These are phyloP conservation scores for Leucaena leucocephala DNA, from an alignment of 306 rosid species.

Conservation along the genomic window DNA sequence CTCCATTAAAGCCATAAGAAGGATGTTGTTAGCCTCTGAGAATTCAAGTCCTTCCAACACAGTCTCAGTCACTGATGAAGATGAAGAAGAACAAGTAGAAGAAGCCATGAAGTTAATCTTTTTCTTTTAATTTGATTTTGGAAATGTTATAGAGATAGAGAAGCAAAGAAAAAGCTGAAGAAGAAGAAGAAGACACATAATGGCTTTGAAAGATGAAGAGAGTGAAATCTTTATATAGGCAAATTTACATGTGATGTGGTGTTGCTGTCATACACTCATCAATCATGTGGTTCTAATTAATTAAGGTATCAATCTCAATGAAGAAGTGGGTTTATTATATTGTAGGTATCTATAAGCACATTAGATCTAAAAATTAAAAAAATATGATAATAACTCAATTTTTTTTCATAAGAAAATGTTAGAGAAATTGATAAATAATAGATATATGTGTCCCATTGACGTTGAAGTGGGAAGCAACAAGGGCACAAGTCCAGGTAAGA, in stretches of 20 bases:
- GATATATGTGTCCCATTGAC: background rate
- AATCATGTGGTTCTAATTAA: background rate
- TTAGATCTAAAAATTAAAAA: background rate
- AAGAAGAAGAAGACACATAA: background rate
- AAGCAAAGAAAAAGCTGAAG: background rate
- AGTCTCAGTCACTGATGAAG: slow-evolving; percentile 25
- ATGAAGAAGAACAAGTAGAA: background rate
- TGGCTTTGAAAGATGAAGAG: slow-evolving; percentile 32
- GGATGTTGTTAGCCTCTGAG: slow-evolving; percentile 40
- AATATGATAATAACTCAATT: background rate
- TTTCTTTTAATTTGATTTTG: background rate
- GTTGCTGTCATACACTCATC: background rate
- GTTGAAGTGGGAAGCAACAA: slow-evolving; percentile 14
- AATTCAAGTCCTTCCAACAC: slow-evolving; percentile 36
- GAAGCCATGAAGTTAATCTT: slow-evolving; percentile 26
- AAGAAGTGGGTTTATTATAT: background rate
- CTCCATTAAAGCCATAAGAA: slow-evolving; percentile 53
- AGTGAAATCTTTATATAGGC: slow-evolving; percentile 30
- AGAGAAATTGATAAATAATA: background rate
- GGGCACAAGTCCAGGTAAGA: slow-evolving; percentile 7
- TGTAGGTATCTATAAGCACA: background rate
- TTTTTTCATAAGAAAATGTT: background rate
- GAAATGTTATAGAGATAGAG: background rate
- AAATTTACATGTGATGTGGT: slow-evolving; percentile 3
- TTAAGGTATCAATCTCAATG: background rate